Percentiles rank a stretch among this genome's conserved stretches.
These are phyloP conservation scores for Medicago arabica DNA, from an alignment of 306 rosid genomes.

Conservation along the genomic window DNA sequence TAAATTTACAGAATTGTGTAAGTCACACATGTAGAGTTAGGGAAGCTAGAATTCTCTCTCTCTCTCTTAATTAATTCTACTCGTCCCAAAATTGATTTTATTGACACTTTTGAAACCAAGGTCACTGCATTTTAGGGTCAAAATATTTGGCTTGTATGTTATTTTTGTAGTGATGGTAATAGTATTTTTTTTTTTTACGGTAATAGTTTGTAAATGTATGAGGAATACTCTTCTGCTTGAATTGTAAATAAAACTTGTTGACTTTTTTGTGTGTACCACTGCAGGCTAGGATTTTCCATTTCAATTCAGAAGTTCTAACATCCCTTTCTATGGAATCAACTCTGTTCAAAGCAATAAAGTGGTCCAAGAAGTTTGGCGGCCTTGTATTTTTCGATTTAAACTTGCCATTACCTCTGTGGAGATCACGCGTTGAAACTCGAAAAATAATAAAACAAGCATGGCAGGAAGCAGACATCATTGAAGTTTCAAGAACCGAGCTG, in stretches of 20 bases:
- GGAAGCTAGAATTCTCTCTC: not conserved
- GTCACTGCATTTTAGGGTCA: too few relatives aligned
- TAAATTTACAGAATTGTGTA: not conserved
- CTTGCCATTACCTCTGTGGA: conserved; percentile 81
- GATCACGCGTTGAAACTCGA: conserved; percentile 72
- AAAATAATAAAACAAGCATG: conserved; percentile 74
- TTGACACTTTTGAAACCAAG: not conserved
- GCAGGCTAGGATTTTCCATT: conserved; percentile 62
- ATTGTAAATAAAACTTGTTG: conserved; percentile 32
- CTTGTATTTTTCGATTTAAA: conserved; percentile 74
- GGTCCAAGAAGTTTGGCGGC: conserved; percentile 56
- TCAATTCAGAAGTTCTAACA: conserved; percentile 65
- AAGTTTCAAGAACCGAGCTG: conserved; percentile 81
- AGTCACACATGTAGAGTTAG: not conserved
- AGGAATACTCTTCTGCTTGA: not conserved
- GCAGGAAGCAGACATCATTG: conserved; percentile 76
- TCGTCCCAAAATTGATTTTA: not conserved
- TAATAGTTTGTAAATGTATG: not conserved
- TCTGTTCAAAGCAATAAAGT: conserved; percentile 48
- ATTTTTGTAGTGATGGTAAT: not conserved
- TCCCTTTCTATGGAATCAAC: conserved; percentile 44
- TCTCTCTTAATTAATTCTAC: not conserved
- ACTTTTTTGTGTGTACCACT: conserved; percentile 33
- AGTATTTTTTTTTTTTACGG: too few relatives aligned
- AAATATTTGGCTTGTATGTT: too few relatives aligned